Evolutionary conservation across 805 yeast genomes (phyloP).

Genomic region (Lipomyces oligophaga): DNA sequence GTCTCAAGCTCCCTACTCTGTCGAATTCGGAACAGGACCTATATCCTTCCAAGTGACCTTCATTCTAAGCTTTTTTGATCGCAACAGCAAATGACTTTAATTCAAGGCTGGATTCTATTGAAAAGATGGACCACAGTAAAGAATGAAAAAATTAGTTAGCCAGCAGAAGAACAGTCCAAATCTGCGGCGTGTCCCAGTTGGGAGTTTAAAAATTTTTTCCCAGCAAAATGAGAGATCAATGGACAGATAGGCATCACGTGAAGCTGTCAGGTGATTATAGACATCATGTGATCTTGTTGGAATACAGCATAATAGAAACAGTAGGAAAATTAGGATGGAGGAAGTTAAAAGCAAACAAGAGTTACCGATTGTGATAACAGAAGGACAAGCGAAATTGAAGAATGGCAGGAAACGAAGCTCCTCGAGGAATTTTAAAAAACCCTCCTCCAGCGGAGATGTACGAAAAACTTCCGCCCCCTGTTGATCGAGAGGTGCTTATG

Average conservation of each 20-base stretch:
- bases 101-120: too few relatives aligned
- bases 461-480: slow-evolving; percentile 17
- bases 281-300: too few relatives aligned
- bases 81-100: too few relatives aligned
- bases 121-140: background rate
- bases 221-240: too few relatives aligned
- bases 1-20: slow-evolving; percentile 48
- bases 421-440: slow-evolving; percentile 25
- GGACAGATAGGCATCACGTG: too few relatives aligned
- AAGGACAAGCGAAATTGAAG: too few relatives aligned
- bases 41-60: slow-evolving; percentile 98
- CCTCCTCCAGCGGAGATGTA: slow-evolving; percentile 17
- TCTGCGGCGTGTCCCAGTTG: background rate
- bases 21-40: slow-evolving; percentile 87
- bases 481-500: slow-evolving; percentile 18
- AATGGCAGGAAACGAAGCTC: too few relatives aligned
- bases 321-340: too few relatives aligned
- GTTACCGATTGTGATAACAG: too few relatives aligned
- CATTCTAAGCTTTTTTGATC: slow-evolving; percentile 45
- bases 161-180: background rate
- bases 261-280: too few relatives aligned
- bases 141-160: background rate
- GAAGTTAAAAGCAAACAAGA: too few relatives aligned
- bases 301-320: too few relatives aligned
- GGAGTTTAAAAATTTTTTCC: background rate